Percentiles rank a stretch among this genome's conserved stretches.
phyloP scores from a whole-genome alignment of 176 grass and related monocot genomes.

The Pontederia crassipes region DNA sequence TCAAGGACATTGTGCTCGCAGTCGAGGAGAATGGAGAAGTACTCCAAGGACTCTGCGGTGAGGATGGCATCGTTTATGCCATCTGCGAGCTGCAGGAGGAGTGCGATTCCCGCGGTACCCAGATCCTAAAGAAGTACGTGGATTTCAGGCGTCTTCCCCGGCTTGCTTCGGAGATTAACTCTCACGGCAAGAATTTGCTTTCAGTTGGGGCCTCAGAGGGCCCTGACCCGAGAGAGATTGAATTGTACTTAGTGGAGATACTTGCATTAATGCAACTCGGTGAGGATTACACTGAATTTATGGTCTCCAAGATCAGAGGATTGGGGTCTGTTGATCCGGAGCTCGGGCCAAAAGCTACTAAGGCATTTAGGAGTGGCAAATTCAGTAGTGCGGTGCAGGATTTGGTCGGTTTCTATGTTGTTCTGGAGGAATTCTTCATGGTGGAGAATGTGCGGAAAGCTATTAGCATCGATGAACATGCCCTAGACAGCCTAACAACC shows the following conservation, averaged over 20 bases:
- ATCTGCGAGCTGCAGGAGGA: slow-evolving; percentile 93
- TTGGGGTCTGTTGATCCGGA: slow-evolving; percentile 57
- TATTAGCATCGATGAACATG: slow-evolving; percentile 65
- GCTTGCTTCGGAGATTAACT: slow-evolving; percentile 77
- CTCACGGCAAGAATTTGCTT: slow-evolving; percentile 74
- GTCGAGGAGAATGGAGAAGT: slow-evolving; percentile 77
- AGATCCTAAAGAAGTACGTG: slow-evolving; percentile 64
- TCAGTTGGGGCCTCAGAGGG: slow-evolving; percentile 46
- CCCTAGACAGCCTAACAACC: slow-evolving; percentile 52
- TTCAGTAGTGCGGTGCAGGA: slow-evolving; percentile 69
- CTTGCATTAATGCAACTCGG: slow-evolving; percentile 77
- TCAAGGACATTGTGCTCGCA: slow-evolving; percentile 88
- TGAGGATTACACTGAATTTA: slow-evolving; percentile 86
- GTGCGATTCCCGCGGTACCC: slow-evolving; percentile 75
- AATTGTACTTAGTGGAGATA: slow-evolving; percentile 84
- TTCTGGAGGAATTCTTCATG: slow-evolving; percentile 98
- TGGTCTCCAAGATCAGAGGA: slow-evolving; percentile 85
- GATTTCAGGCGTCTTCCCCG: slow-evolving; percentile 57
- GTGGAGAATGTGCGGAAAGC: slow-evolving; percentile 95
- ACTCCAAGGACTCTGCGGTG: slow-evolving; percentile 59
- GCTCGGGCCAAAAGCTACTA: slow-evolving; percentile 52
- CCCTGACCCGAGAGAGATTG: slow-evolving; percentile 69
- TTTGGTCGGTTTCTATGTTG: slow-evolving; percentile 79
- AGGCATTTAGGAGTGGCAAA: slow-evolving; percentile 63
- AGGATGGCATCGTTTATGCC: slow-evolving; percentile 72